Percentiles rank a stretch among this genome's conserved stretches.
These are phyloP conservation scores for Linum lewisii DNA, from an alignment of 345 rosid genomes.

Conservation along the genomic window DNA sequence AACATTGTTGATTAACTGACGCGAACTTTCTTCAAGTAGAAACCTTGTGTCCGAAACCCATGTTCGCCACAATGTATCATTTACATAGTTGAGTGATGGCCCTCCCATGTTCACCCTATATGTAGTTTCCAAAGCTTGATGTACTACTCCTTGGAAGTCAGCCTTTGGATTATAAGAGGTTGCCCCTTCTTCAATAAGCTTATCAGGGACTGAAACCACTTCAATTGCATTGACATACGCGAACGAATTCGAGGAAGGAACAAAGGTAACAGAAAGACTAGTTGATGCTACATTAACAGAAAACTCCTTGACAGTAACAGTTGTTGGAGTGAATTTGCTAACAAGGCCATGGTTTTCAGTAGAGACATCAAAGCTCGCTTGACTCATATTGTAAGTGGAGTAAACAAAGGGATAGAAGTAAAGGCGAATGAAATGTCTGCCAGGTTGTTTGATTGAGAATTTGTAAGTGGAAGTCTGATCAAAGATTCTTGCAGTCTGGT, in stretches of 20 bases:
- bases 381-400: slow-evolving; percentile 43
- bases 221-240: slow-evolving; percentile 72
- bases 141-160: slow-evolving; percentile 34
- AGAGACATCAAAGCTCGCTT: slow-evolving; percentile 51
- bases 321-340: slow-evolving; percentile 29
- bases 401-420: slow-evolving; percentile 61
- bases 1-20: slow-evolving; percentile 32
- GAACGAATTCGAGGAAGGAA: slow-evolving; percentile 44
- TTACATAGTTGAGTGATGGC: slow-evolving; percentile 30
- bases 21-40: slow-evolving; percentile 26
- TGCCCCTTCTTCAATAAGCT: slow-evolving; percentile 37
- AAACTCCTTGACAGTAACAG: slow-evolving; percentile 50
- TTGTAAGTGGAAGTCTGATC: slow-evolving; percentile 48
- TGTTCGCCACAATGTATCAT: slow-evolving; percentile 68
- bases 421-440: slow-evolving; percentile 86
- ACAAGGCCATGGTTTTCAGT: slow-evolving; percentile 45
- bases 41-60: slow-evolving; percentile 60
- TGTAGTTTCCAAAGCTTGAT: slow-evolving; percentile 66
- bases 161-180: slow-evolving; percentile 13
- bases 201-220: slow-evolving; percentile 69
- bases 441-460: slow-evolving; percentile 38
- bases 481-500: slow-evolving; percentile 70
- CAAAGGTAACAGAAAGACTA: slow-evolving; percentile 47
- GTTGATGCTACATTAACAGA: slow-evolving; percentile 41
- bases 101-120: slow-evolving; percentile 94